Base-by-base conservation (phyloP, 2,329 filamentous ascomycete species). In the Aspergillus brunneoviolaceus region DNA sequence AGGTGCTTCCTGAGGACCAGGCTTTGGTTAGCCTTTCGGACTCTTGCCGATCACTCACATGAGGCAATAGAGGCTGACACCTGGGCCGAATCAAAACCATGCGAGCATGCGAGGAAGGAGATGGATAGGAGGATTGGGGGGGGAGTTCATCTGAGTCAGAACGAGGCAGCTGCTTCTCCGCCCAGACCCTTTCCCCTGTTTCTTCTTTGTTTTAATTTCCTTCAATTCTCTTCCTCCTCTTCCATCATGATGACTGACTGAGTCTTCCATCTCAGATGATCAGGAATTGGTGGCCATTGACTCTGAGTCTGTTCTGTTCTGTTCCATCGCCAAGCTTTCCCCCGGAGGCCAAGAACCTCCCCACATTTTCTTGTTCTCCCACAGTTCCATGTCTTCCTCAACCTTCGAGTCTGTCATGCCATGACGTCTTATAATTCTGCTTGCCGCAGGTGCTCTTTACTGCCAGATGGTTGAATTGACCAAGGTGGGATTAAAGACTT, bases 21-120 rank as follows among this genome's bases (percentile, higher is more conserved):
- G 39, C 6, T 45, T 19, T 45, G 16, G 39, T 45, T 45, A 45
- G 16, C 39, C 51, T n/a, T 35, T 31, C 39, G 53, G 42, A 31
- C 25, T 48, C 42, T 4, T 55, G 53, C 53, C 53, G 53, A 55
- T 55, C 53, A n/a, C 53, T 49, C 53, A 48, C 53, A 47, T 55
- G 53, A 55, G 53, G 42, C 21, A 21, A 29, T 16, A 49, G 42
- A 55, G 25, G 52, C 52, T 48, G 16, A 35, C 19, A 14, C 52
- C 52, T 42, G 52, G 52, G 10, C 31, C 52, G 42, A 48, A 31
- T 47, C 49, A 52, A 27, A 25, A 19, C 45, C 14, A 27, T 29
- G 14, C 10, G 49, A 19, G 31, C 14, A 27, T 29, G 14, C 10
- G 35, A 19, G 31, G 35, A 48, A 16, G 47, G 21, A 48, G 25